phyloP scores from a whole-genome alignment of 768 basidiomycete genomes.

The button mushroom (Agaricus bisporus) region DNA sequence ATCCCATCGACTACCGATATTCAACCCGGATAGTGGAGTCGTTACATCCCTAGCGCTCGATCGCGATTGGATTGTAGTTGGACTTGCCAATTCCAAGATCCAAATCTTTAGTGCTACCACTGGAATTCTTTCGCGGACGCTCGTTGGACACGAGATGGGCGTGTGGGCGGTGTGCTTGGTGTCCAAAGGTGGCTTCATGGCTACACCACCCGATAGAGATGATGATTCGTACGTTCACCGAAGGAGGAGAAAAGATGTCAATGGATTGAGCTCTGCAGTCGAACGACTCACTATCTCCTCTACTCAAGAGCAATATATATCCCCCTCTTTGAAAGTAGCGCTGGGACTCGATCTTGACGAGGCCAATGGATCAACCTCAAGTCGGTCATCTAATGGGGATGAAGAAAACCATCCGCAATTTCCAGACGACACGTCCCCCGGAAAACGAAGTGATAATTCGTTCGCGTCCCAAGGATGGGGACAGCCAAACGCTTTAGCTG shows the following conservation, averaged over 20 bases:
- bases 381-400: slow-evolving; percentile 2
- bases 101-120: slow-evolving; percentile 79
- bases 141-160: slow-evolving; percentile 82
- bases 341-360: slow-evolving; percentile 32
- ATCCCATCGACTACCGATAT: slow-evolving; percentile 47
- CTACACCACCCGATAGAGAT: slow-evolving; percentile 3
- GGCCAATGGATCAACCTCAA: slow-evolving; percentile 1
- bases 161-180: slow-evolving; percentile 90
- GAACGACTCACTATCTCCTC: slow-evolving; percentile 9
- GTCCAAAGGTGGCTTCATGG: slow-evolving; percentile 45
- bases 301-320: slow-evolving; percentile 23
- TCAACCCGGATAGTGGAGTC: slow-evolving; percentile 47
- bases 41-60: slow-evolving; percentile 88
- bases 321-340: slow-evolving; percentile 38
- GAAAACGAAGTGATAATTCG: slow-evolving; percentile 45
- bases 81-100: slow-evolving; percentile 79
- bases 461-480: slow-evolving; percentile 86
- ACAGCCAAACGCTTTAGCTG: slow-evolving; percentile 72
- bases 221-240: background rate
- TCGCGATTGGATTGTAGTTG: slow-evolving; percentile 78
- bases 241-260: background rate
- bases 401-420: slow-evolving; percentile 5
- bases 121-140: slow-evolving; percentile 69
- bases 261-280: background rate
- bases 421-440: background rate